Conservation (phyloP, 2,329 filamentous ascomycete genomes). For the Graphilbum fragrans region DNA sequence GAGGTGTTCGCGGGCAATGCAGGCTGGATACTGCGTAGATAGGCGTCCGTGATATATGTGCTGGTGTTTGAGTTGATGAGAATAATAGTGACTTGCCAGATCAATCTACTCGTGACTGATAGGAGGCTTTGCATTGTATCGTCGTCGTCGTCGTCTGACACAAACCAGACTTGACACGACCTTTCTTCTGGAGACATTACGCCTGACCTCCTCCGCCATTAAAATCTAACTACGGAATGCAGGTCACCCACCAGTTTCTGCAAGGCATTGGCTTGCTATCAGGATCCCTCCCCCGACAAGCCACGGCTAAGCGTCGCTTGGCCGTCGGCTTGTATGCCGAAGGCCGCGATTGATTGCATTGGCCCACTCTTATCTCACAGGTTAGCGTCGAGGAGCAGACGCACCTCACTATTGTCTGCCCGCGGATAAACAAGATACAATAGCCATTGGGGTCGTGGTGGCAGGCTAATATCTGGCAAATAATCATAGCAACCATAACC, state of each 20-base stretch:
- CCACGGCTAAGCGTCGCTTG: neutral
- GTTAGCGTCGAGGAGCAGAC: neutral
- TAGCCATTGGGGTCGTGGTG: neutral
- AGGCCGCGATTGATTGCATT: neutral
- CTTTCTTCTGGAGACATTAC: too few species aligned
- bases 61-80: slow-evolving; percentile 54
- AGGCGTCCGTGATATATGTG: slow-evolving; percentile 41
- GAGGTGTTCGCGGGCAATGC: slow-evolving; percentile 33
- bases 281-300: neutral
- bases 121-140: neutral
- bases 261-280: neutral
- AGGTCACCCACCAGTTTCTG: too few species aligned
- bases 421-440: neutral
- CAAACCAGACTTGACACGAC: too few species aligned
- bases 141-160: neutral
- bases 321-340: neutral
- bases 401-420: too few species aligned
- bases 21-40: slow-evolving; percentile 26
- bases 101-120: neutral
- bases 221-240: neutral
- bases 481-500: neutral
- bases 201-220: neutral
- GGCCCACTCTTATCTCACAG: neutral
- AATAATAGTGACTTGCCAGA: slow-evolving; percentile 27
- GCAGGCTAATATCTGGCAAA: neutral